phyloP scores from a whole-genome alignment of 495 filamentous ascomycete genomes.

The Penicillium diatomitis region DNA sequence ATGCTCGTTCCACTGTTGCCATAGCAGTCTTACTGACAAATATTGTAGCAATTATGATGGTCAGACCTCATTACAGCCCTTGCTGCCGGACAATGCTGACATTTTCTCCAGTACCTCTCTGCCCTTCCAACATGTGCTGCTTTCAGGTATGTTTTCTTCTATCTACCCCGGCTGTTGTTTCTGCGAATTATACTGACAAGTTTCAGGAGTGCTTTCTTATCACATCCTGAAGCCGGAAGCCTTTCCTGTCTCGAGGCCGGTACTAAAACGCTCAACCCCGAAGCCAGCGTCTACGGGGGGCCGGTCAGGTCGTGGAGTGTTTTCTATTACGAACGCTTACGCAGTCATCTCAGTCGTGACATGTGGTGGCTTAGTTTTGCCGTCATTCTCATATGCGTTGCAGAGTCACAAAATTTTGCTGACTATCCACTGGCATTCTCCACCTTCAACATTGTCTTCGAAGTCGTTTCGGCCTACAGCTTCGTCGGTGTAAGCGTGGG shows the following conservation, averaged over 20 bases:
- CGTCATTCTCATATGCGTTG: constrained; percentile 58
- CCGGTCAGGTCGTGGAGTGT: constrained; percentile 21
- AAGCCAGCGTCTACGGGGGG: no score
- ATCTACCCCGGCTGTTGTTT: background rate
- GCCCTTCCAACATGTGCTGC: constrained; percentile 46
- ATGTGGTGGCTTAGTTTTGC: constrained; percentile 76
- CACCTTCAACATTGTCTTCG: constrained; percentile 83
- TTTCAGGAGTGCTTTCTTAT: constrained; percentile 49
- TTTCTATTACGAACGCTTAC: constrained; percentile 52
- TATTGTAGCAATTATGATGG: constrained; percentile 64
- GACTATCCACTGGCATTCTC: constrained; percentile 58
- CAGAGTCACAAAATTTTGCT: constrained; percentile 58
- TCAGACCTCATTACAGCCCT: constrained; percentile 6
- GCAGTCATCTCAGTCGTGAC: constrained; percentile 75
- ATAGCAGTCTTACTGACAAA: constrained; percentile 8
- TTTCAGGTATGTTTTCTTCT: constrained; percentile 28
- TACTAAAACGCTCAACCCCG: no score
- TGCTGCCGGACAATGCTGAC: constrained; percentile 7
- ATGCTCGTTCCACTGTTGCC: background rate
- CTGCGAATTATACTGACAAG: background rate
- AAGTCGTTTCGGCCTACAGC: constrained; percentile 77
- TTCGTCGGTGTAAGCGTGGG: constrained; percentile 74
- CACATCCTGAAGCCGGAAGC: constrained; percentile 42
- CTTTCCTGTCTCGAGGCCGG: background rate
- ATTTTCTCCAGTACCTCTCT: constrained; percentile 43